These are phyloP conservation scores for Fonsecaea pedrosoi DNA, from an alignment of 2,329 filamentous ascomycete species.

Conservation along the genomic window DNA sequence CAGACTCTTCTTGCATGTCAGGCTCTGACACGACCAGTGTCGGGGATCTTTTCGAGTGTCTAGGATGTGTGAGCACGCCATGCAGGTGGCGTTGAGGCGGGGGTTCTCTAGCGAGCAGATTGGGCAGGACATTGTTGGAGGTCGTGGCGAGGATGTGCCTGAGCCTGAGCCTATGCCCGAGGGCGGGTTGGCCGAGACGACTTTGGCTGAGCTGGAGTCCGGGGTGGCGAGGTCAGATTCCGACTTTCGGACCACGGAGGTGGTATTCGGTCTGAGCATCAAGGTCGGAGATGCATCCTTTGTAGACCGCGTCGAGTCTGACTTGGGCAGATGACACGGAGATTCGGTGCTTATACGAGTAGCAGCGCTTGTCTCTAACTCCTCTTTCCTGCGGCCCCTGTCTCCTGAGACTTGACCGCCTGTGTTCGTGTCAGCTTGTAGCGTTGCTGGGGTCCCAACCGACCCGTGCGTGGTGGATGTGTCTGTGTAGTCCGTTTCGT, in stretches of 20 bases:
- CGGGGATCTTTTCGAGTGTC: constrained; percentile 59
- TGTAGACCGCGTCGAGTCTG: not conserved
- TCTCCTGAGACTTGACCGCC: not conserved
- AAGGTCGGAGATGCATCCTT: not conserved
- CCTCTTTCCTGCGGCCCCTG: not conserved
- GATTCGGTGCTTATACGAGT: not conserved
- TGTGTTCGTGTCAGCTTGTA: constrained; percentile 9
- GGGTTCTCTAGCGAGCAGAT: constrained; percentile 74
- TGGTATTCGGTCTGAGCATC: not conserved
- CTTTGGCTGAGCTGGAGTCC: not conserved
- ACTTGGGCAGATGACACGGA: not conserved
- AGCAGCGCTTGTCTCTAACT: not conserved
- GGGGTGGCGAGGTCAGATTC: not conserved
- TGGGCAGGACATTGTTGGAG: constrained; percentile 52
- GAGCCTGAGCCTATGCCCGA: too few species aligned
- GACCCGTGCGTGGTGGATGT: not conserved
- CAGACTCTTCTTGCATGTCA: constrained; percentile 57
- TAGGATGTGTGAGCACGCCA: constrained; percentile 74
- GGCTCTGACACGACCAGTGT: constrained; percentile 69
- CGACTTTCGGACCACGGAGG: not conserved
- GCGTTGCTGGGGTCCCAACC: not conserved
- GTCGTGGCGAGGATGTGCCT: not conserved
- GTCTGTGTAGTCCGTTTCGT: not conserved
- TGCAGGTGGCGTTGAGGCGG: constrained; percentile 63
- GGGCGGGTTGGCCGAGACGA: not conserved